Evolutionary conservation across 1,284 basidiomycete species (phyloP).

Genomic region (Coniophora puteana): DNA sequence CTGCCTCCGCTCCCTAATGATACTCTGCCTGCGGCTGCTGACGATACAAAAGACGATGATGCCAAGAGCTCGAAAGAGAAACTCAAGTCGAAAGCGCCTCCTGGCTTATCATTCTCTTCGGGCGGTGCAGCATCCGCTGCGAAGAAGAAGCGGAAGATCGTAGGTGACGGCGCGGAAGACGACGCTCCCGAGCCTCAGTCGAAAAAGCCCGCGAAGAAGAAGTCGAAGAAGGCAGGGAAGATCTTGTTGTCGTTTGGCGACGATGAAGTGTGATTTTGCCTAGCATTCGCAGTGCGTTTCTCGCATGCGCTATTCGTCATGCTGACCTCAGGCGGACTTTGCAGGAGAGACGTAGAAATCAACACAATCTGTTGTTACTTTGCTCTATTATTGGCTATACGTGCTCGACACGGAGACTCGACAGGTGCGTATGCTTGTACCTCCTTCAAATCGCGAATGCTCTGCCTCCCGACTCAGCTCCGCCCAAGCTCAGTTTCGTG

Average conservation of each 20-base stretch:
- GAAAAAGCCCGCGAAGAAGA: constrained; percentile 41
- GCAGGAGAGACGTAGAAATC: no score
- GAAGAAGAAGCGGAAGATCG: constrained; percentile 38
- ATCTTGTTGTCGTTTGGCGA: constrained; percentile 58
- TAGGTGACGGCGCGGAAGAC: constrained; percentile 29
- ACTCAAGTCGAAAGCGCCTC: constrained; percentile 12
- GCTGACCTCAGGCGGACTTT: no score
- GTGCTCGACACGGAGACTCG: no score
- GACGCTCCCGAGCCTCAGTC: constrained; percentile 16
- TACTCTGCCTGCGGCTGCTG: constrained; percentile 11
- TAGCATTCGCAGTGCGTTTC: no score
- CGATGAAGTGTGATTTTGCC: no score
- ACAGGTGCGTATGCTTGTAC: no score
- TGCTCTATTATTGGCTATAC: no score
- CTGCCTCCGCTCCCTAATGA: constrained; percentile 40
- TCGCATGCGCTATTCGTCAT: no score
- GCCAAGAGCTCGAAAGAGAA: constrained; percentile 14
- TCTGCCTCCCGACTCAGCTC: no score
- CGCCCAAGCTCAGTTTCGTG: no score
- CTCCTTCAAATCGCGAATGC: no score
- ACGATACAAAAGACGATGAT: constrained; percentile 9
- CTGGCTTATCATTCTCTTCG: constrained; percentile 38
- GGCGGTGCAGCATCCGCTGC: constrained; percentile 20
- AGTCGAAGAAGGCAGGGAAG: constrained; percentile 46
- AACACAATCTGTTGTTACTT: no score